Base-by-base conservation (phyloP, 192 early-diverging fungal genomes). In the Spinellus fusiger region DNA sequence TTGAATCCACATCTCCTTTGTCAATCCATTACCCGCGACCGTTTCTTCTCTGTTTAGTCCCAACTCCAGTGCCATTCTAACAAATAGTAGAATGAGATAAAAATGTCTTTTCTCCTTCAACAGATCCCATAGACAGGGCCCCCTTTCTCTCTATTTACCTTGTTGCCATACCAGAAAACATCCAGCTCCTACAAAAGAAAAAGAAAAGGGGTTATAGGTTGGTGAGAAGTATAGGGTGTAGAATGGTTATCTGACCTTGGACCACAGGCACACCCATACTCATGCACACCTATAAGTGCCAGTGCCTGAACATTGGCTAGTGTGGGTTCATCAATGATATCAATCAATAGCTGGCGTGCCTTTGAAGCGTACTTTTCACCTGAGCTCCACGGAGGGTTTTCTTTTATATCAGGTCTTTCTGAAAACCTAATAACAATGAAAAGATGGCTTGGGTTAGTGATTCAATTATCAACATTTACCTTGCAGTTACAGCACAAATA, bases 291-390 rank as follows among this genome's bases (percentile, higher is more conserved):
- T 20, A 84, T 31, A 9, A 80, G 66, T 2, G 76, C 8, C 2
- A 84, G 26, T n/a, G 76, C 77, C 46, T 84, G 82, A 7, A 80
- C 74, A 58, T 71, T 70, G 6, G 74, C 65, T 5, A 81, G 57
- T 20, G 62, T 70, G 1, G 82, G 80, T 15, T 56, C 47, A 46
- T 84, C 82, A 28, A 81, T 73, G 0, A 66, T 62, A 4, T 68
- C 61, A 20, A 73, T 60, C 9, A 84, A 20, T n/a, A 70, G 54
- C 15, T 62, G 58, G 1, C 68, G 69, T 16, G 79, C 74, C 23
- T 70, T 80, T 25, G 62, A 65, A 1, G 82, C 80, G 66, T 73
- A 84, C 13, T 68, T 70, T 51, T 84, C 80, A 16, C 82, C 82
- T 23, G 82, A 57, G 8, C 67, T 29, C 57, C 79, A 81, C 13